Percentiles rank a stretch among this genome's conserved stretches.
Evolutionary conservation across 1,284 basidiomycete genomes (phyloP).

Genomic region (Phenoliferia sp.): DNA sequence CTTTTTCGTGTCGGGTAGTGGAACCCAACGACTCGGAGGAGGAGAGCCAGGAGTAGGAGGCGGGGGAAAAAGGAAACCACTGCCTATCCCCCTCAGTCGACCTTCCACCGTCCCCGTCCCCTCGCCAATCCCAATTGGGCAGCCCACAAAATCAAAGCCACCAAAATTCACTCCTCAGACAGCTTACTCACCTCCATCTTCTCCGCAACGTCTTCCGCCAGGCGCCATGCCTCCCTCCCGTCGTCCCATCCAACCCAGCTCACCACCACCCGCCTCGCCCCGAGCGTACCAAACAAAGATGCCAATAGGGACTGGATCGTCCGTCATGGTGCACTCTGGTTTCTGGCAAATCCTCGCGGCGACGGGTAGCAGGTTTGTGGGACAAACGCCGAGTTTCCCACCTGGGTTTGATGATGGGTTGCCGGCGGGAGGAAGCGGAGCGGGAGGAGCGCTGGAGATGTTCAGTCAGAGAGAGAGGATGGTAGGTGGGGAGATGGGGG

Average conservation of each 20-base stretch:
- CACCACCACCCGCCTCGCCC: background rate
- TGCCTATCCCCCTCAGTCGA: background rate
- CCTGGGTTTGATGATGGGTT: background rate
- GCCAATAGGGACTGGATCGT: constrained; percentile 11
- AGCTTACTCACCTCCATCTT: background rate
- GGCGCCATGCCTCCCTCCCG: background rate
- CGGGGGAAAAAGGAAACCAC: background rate
- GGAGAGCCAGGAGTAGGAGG: background rate
- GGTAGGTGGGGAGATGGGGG: no score
- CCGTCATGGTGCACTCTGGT: constrained; percentile 68
- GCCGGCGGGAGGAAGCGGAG: background rate
- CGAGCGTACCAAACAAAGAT: constrained; percentile 9
- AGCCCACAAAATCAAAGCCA: background rate
- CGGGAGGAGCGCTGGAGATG: background rate
- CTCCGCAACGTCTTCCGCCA: background rate
- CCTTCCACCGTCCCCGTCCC: background rate
- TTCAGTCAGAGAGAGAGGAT: background rate
- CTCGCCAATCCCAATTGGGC: background rate
- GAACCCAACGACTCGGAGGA: background rate
- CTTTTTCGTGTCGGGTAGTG: constrained; percentile 13
- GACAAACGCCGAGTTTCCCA: constrained; percentile 9
- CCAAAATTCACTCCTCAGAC: background rate
- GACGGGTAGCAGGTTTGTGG: constrained; percentile 41
- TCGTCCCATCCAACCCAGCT: background rate
- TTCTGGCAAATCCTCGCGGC: constrained; percentile 75